Evolutionary conservation across 2,329 filamentous ascomycete genomes (phyloP), one percentile per base, ranked within the genome.

Genomic region (Penicillium sp.): DNA sequence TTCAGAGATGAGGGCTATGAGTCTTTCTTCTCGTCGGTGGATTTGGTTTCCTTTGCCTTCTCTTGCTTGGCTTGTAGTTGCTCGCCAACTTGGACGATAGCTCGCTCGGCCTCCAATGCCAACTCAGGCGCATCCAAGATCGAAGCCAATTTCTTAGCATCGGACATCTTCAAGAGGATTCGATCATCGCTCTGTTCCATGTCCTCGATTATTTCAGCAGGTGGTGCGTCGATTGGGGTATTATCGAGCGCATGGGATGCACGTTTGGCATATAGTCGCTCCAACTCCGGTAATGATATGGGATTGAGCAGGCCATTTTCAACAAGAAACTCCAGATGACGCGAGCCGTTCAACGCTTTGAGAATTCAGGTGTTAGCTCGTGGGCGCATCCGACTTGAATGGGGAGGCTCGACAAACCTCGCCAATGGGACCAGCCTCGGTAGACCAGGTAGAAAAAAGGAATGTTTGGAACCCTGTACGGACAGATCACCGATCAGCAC

Each of bases 401-500:
- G n/a, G n/a, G n/a, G n/a, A 27, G 25, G 17, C n/a, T 62, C 50
- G 60, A 56, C 65, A 44, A 47, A 76, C 74, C 74, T 67, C 84
- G 80, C 81, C 86, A 94, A 67, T 95, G 88, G 14, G 87, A 94
- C 84, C 86, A 97, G 17, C 88, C 72, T 50, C 93, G 80, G 71
- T 94, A 98, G 13, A 80, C 80, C 27, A 97, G 78, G 65, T 97
- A 98, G 73, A 97, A 97, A 74, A 97, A 97, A 13, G 93, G 93
- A 9, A 98, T 74, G 62, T 98, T 96, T 23, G 91, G 90, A 48
- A 96, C 77, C 47, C 87, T 94, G 35, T 9, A 19, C 6, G 25
- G 14, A 27, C 4, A n/a, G 21, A 23, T 23, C 25, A 6, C 6
- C n/a, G n/a, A n/a, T 27, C 25, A 27, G 25, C 11, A 4, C 4